Base-by-base conservation (phyloP, 1,139 yeast species). In the Citeromyces siamensis region DNA sequence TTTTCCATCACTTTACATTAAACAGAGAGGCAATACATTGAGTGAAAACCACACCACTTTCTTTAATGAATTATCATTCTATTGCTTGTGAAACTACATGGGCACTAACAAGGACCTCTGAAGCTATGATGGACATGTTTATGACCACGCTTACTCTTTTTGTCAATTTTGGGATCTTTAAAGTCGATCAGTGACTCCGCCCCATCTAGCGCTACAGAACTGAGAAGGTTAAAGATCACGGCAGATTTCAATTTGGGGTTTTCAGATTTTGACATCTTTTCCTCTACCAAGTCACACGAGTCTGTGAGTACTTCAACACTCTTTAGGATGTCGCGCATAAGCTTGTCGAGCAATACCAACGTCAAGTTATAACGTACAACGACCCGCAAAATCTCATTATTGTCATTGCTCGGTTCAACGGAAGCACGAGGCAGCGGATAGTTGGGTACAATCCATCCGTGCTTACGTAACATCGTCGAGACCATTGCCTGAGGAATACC, bases 361-460 rank as follows among this genome's bases (percentile, higher is more conserved):
- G 82, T 68, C 53, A 86, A 60, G 35, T 80, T 75, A 47, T 71
- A 71, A 49, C 94, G 72, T 36, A 84, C 88, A 21, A 86, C 96
- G 18, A 86, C 86, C 53, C 96, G 71, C 46, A 86, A 65, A 40
- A 85, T 80, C 56, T 86, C 95, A 40, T 55, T 62, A 16, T 67
- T 67, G 42, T 63, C 70, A 14, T 37, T 41, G 17, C 45, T 43
- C 10, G 44, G 38, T 4, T 48, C 42, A 10, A 16, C 19, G 9
- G 23, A 13, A 31, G 56, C 52, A 32, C 60, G 51, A 23, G 95
- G 94, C 48, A 86, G 68, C 43, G 80, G 86, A 58, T 86, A 86
- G 64, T 86, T 86, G 43, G 96, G 96, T 42, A 86, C 69, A 53
- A 86, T 86, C 70, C 80, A 86, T 5, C 94, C 94, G 52, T 78